Evolutionary conservation across 371 early-diverging fungal genomes (phyloP), one percentile per base, ranked within the genome.

Genomic region (Mortierella sp.): DNA sequence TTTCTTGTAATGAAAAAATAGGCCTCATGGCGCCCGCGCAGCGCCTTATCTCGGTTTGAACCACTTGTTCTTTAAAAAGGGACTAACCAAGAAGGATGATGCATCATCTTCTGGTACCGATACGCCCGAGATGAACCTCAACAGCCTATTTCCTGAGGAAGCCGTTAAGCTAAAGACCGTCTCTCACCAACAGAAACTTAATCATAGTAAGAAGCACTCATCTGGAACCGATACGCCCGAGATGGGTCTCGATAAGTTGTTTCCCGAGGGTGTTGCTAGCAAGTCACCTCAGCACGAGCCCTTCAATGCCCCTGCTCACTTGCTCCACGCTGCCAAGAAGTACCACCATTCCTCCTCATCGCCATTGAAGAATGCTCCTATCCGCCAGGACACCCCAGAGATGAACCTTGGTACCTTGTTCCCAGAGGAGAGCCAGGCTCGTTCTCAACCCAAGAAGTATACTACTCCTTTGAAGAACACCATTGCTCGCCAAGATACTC

Each of bases 311-410:
- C 44, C 44, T 21, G 26, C n/a, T 6, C 74, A 57, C 44, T 14
- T 73, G 44, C 1, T 44, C 8, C 75, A 34, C 24, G 13, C 42
- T 24, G 34, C 42, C 5, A 24, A 21, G 26, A 24, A 75, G 44
- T 6, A 48, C 9, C 48, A 48, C 9, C 48, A 1, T 10, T 48
- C 48, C 14, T 48, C 48, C 48, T 48, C 48, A 8, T 48, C 48
- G 9, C 48, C 48, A 11, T 48, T 48, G 48, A 57, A 57, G 57
- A 57, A 38, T 26, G n/a, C n/a, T 57, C 57, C 42, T 24, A 38
- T 10, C n/a, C 55, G 42, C 31, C 44, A 75, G 28, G 58, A 58
- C 34, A 57, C 76, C 24, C 76, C 76, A 11, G 76, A 75, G 16
- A 54, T 50, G 50, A 50, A 50, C 16, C 50, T 50, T 50, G 50